Evolutionary conservation across 352 stramenopile genomes (phyloP), one percentile per base, ranked within the genome.

Genomic region (Phytophthora kernoviae): DNA sequence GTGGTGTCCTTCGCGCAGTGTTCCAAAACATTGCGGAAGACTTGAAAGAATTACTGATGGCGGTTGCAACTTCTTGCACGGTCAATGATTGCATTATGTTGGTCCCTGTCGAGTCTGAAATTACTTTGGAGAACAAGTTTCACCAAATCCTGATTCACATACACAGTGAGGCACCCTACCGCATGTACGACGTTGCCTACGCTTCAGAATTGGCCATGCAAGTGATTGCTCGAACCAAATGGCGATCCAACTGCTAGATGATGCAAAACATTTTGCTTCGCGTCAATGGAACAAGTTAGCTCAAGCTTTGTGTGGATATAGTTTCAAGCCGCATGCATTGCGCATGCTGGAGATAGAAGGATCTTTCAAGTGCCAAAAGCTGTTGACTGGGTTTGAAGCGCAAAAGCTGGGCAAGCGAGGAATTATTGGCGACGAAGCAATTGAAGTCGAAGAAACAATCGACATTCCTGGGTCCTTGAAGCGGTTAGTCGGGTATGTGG

Each of bases 91-190:
- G 64, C 43, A 76, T 65, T 2, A 65, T 46, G 51, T 30, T 73
- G 33, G 40, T 74, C 10, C 65, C 57, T 21, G 59, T 79, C 20
- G 1, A 71, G 32, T 73, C 54, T 11, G 55, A 58, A 26, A 58
- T 76, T 32, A 68, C 57, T 15, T 51, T 21, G 52, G 76, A 56
- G 37, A 62, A 56, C 46, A 68, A 70, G 50, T 59, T 68, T 9
- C 24, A 57, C 39, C 72, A 78, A 33, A 68, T 33, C 36, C 32
- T 82, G 45, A 72, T 79, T 49, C 69, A 77, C 47, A 63, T 79
- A 26, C 54, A 36, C 22, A 77, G 65, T 41, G 12, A 73, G 63
- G 37, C 58, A 50, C 65, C 69, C 8, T 81, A 65, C 47, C 44
- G 14, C 59, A 33, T 56, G 12, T 58, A 58, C 27, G 37, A 48